Conservation (phyloP, 176 grass and related monocot genomes). For the Elaeis guineensis region DNA sequence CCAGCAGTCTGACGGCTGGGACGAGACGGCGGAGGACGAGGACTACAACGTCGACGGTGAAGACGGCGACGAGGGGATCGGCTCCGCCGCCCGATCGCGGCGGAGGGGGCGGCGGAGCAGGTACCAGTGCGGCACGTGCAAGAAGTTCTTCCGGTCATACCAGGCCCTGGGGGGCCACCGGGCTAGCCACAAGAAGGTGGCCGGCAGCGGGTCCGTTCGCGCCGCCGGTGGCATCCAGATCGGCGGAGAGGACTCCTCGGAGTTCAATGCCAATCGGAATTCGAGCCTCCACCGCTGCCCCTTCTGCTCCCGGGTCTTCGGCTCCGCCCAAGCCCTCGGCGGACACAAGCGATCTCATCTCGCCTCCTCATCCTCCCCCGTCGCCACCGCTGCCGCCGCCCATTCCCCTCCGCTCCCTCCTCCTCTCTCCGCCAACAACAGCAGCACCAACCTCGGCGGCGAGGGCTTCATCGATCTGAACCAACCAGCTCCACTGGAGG, state of each 20-base stretch:
- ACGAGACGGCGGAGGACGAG: background rate
- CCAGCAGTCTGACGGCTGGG: background rate
- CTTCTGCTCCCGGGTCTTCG: no score
- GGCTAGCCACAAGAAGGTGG: constrained; percentile 49
- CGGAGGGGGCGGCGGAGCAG: constrained; percentile 34
- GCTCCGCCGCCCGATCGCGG: background rate
- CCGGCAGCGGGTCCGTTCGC: constrained; percentile 11
- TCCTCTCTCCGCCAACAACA: no score
- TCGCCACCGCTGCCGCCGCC: no score
- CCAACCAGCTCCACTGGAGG: no score
- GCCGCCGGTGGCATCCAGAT: constrained; percentile 4
- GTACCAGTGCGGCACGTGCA: constrained; percentile 53
- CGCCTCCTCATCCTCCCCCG: no score
- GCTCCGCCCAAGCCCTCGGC: no score
- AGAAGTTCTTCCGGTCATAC: constrained; percentile 66
- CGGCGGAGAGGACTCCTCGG: background rate
- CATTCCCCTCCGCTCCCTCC: no score
- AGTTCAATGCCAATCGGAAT: constrained; percentile 9
- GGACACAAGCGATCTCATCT: no score
- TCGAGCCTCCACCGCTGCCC: no score
- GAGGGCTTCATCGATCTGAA: no score
- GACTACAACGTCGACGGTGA: no score
- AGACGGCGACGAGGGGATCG: background rate
- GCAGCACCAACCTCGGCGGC: no score
- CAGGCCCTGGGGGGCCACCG: constrained; percentile 59